phyloP scores from a whole-genome alignment of 257 asterid genomes.

The Coffea eugenioides region DNA sequence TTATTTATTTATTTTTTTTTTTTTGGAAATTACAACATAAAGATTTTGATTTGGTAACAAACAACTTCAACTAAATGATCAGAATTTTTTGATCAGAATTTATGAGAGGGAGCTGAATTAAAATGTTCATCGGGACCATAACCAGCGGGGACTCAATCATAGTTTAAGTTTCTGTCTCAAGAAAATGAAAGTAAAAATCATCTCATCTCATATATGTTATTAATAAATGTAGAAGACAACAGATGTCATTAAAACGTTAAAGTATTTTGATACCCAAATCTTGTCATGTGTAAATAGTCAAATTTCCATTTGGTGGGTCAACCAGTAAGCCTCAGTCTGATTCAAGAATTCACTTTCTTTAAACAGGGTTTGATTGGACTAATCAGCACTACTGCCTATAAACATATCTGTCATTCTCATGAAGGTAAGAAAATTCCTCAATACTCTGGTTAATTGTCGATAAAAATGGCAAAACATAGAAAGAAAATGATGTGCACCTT shows the following conservation, averaged over 20 bases:
- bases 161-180: conserved; percentile 6
- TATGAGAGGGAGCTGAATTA: background rate
- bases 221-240: background rate
- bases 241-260: conserved; percentile 17
- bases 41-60: conserved; percentile 26
- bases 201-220: background rate
- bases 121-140: conserved; percentile 6
- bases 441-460: conserved; percentile 37
- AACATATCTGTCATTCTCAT: conserved; percentile 24
- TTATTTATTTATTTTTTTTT: background rate
- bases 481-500: conserved; percentile 23
- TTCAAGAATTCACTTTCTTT: conserved; percentile 16
- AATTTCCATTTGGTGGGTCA: conserved; percentile 33
- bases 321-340: conserved; percentile 15
- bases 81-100: background rate
- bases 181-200: conserved; percentile 3
- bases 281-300: conserved; percentile 10
- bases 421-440: conserved; percentile 21
- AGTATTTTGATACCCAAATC: conserved; percentile 15
- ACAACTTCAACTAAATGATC: conserved; percentile 16
- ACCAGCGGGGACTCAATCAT: conserved; percentile 12
- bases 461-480: conserved; percentile 11
- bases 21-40: conserved; percentile 13
- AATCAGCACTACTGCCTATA: background rate
- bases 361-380: background rate